These are phyloP conservation scores for Zygosaccharomyces sapae DNA, from an alignment of 1,139 yeast species.

Conservation along the genomic window DNA sequence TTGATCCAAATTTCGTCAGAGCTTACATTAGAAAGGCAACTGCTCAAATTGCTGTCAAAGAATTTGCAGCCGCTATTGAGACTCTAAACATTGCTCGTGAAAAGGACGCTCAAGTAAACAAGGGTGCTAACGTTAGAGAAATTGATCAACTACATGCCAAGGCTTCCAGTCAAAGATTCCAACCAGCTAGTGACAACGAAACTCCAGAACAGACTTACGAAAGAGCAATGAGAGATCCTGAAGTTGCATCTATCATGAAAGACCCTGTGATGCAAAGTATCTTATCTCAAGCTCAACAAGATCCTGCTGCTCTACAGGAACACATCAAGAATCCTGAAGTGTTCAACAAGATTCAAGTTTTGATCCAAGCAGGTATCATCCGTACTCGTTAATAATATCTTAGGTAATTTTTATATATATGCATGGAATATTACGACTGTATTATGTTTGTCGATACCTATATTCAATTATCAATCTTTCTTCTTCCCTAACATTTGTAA, in stretches of 20 bases:
- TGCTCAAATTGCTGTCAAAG: conserved; percentile 88
- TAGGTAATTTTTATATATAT: neutral
- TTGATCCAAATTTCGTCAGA: conserved; percentile 84
- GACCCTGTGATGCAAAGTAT: conserved; percentile 98
- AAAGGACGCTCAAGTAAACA: conserved; percentile 61
- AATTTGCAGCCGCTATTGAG: conserved; percentile 75
- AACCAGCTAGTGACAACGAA: conserved; percentile 73
- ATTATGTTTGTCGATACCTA: neutral
- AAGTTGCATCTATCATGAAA: conserved; percentile 81
- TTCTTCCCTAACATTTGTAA: too few relatives aligned
- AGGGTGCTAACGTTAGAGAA: conserved; percentile 61
- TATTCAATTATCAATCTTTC: too few relatives aligned
- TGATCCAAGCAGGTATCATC: conserved; percentile 96
- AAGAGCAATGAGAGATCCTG: conserved; percentile 90
- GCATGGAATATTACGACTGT: conserved; percentile 2
- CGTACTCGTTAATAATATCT: conserved; percentile 48
- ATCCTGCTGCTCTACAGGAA: conserved; percentile 95
- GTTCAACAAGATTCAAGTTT: conserved; percentile 77
- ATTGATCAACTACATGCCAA: conserved; percentile 78
- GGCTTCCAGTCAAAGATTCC: conserved; percentile 77
- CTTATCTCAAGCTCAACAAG: conserved; percentile 86
- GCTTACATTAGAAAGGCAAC: conserved; percentile 97
- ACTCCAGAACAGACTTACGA: conserved; percentile 93
- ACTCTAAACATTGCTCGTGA: conserved; percentile 75
- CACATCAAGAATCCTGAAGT: conserved; percentile 98